These are phyloP conservation scores for Lactarius trivialis DNA, from an alignment of 768 basidiomycete species.

Conservation along the genomic window DNA sequence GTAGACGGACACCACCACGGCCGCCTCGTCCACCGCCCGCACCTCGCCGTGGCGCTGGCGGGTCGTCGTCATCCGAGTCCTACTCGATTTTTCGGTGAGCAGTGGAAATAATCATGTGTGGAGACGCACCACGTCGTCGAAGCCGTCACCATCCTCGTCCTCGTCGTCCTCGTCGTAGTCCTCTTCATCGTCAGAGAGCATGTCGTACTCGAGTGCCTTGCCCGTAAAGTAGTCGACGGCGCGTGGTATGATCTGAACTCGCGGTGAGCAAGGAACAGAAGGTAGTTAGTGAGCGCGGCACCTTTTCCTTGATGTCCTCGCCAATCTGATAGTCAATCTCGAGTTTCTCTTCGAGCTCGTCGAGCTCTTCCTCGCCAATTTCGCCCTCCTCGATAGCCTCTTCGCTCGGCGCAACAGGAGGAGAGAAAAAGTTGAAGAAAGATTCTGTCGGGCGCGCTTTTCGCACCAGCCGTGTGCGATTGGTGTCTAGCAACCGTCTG, in stretches of 20 bases:
- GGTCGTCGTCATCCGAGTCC: constrained; percentile 67
- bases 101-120: constrained; percentile 9
- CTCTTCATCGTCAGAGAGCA: constrained; percentile 32
- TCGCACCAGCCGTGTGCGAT: constrained; percentile 73
- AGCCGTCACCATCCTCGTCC: constrained; percentile 52
- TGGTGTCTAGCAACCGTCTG: constrained; percentile 50
- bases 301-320: constrained; percentile 96
- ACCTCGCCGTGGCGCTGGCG: constrained; percentile 47
- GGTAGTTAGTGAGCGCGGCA: constrained; percentile 25
- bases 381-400: constrained; percentile 64
- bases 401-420: constrained; percentile 66
- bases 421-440: constrained; percentile 98
- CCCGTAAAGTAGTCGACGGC: constrained; percentile 98
- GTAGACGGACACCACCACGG: constrained; percentile 30
- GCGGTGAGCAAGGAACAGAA: constrained; percentile 1
- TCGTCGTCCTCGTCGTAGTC: constrained; percentile 48
- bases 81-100: constrained; percentile 28
- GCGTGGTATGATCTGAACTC: constrained; percentile 76
- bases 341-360: constrained; percentile 87
- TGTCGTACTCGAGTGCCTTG: constrained; percentile 83
- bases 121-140: constrained; percentile 50
- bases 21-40: constrained; percentile 38
- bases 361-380: constrained; percentile 76
- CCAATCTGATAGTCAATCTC: constrained; percentile 98
- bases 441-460: constrained; percentile 90